These are phyloP conservation scores for Corylus avellana DNA, from an alignment of 306 rosid genomes.

Conservation along the genomic window DNA sequence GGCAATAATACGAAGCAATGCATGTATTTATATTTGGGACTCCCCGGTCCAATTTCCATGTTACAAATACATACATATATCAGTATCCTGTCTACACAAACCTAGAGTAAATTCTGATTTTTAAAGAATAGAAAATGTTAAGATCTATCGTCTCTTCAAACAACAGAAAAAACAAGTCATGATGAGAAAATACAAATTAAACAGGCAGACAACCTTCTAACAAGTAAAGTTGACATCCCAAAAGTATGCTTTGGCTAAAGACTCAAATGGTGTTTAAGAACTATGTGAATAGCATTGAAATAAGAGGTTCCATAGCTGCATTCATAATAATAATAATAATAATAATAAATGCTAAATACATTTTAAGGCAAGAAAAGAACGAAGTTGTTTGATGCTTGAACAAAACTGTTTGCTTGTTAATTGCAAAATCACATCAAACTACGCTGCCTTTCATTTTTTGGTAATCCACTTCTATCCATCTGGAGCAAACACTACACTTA, in stretches of 20 bases:
- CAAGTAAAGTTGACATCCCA: not conserved
- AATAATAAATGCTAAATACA: not conserved
- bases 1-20: not conserved
- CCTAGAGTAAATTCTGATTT: not conserved
- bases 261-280: not conserved
- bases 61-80: not conserved
- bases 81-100: not conserved
- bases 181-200: not conserved
- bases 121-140: not conserved
- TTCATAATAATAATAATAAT: not conserved
- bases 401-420: not conserved
- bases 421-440: not conserved
- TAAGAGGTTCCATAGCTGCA: not conserved
- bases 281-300: not conserved
- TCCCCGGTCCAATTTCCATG: not conserved
- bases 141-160: not conserved
- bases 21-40: not conserved
- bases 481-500: not conserved
- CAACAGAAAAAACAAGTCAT: not conserved
- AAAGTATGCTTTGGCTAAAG: not conserved
- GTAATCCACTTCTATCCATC: not conserved
- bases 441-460: not conserved
- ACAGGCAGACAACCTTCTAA: not conserved
- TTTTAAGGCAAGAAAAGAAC: not conserved
- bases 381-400: not conserved